Conservation (phyloP, 257 asterid genomes). For the Solanum paucissectum region DNA sequence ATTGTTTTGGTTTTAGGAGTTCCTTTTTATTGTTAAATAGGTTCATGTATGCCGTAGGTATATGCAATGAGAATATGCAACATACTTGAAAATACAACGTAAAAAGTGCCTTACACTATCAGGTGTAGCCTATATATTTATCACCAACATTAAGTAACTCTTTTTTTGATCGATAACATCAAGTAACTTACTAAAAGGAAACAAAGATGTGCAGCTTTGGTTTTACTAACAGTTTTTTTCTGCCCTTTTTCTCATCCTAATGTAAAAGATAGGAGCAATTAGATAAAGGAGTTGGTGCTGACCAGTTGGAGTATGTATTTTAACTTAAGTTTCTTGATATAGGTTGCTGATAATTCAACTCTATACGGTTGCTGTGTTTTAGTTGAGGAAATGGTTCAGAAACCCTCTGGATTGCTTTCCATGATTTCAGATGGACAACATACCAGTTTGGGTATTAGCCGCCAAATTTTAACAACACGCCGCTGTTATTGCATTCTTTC, state of each 20-base stretch:
- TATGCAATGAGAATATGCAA: background rate
- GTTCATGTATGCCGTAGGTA: background rate
- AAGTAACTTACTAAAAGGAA: background rate
- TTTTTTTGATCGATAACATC: background rate
- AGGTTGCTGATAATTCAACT: slow-evolving; percentile 97
- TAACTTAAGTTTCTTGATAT: background rate
- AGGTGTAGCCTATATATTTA: background rate
- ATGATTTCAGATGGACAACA: slow-evolving; percentile 65
- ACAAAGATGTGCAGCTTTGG: background rate
- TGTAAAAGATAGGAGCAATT: background rate
- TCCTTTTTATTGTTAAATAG: background rate
- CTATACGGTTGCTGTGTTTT: slow-evolving; percentile 97
- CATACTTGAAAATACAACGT: background rate
- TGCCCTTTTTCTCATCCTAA: background rate
- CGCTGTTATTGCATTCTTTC: slow-evolving; percentile 98
- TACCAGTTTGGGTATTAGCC: slow-evolving; percentile 40
- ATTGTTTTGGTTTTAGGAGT: background rate
- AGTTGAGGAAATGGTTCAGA: slow-evolving; percentile 87
- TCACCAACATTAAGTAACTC: background rate
- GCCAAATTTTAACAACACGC: slow-evolving; percentile 72
- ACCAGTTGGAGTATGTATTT: background rate
- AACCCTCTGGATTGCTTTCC: slow-evolving; percentile 86
- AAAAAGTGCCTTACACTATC: background rate
- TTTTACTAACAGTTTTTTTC: background rate
- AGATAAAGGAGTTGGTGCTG: background rate